A percentile compares a stretch with the other conserved stretches of the same genome.
These are phyloP conservation scores for Fusarium pseudocircinatum DNA, from an alignment of 2,329 filamentous ascomycete genomes.

Conservation along the genomic window DNA sequence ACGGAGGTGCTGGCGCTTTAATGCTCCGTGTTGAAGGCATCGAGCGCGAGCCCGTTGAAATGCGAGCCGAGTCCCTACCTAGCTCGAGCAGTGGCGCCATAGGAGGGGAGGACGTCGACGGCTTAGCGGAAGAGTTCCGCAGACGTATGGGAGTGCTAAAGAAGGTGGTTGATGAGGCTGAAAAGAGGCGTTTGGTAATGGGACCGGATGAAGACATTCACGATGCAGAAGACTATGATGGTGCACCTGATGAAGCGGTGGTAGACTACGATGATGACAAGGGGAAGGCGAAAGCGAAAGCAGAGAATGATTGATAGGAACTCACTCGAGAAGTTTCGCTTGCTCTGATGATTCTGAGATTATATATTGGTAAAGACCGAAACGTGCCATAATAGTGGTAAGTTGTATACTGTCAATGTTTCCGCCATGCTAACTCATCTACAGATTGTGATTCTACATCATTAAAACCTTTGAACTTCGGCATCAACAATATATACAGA, in stretches of 20 bases:
- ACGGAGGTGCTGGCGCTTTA: conserved; percentile 39
- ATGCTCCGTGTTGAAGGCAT: conserved; percentile 52
- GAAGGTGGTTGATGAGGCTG: conserved; percentile 63
- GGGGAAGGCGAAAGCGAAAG: conserved; percentile 12
- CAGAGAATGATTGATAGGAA: conserved; percentile 17
- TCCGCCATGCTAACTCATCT: not conserved
- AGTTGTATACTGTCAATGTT: not conserved
- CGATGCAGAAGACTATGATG: conserved; percentile 9
- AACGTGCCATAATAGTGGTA: not conserved
- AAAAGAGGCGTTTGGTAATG: conserved; percentile 53
- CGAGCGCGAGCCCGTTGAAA: conserved; percentile 50
- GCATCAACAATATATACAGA: not conserved
- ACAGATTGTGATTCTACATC: not conserved
- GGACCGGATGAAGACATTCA: conserved; percentile 24
- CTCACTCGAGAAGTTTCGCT: not conserved
- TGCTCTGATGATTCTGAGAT: not conserved
- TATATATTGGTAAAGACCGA: not conserved
- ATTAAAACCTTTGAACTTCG: not conserved
- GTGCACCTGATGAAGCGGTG: conserved; percentile 29
- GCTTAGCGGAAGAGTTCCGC: conserved; percentile 66
- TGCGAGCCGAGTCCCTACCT: conserved; percentile 39
- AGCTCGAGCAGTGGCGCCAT: conserved; percentile 47
- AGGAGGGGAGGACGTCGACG: conserved; percentile 59
- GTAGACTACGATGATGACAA: conserved; percentile 32
- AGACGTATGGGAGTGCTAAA: conserved; percentile 64